Conservation (phyloP, 2,329 filamentous ascomycete genomes). For the Beauveria rudraprayagi region DNA sequence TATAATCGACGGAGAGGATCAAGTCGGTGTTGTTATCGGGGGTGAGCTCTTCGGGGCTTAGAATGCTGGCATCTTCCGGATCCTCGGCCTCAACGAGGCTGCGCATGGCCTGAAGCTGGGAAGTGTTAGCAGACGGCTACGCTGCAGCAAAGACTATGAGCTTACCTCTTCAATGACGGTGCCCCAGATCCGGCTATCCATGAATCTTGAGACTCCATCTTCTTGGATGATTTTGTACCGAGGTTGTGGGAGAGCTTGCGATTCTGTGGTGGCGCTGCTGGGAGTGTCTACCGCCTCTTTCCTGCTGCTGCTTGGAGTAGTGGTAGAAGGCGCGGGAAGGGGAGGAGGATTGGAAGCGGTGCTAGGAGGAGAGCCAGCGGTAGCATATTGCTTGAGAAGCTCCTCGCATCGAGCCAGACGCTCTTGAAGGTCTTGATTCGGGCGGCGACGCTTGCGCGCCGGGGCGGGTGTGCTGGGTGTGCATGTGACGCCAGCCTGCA, state of each 20-base stretch:
- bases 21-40: constrained; percentile 47
- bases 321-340: constrained; percentile 9
- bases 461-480: constrained; percentile 53
- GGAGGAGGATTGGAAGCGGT: constrained; percentile 15
- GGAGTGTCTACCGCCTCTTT: constrained; percentile 13
- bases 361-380: constrained; percentile 25
- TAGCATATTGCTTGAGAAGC: constrained; percentile 49
- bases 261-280: constrained; percentile 14
- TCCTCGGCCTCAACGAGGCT: constrained; percentile 46
- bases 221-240: constrained; percentile 47
- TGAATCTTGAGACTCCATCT: constrained; percentile 47
- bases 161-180: constrained; percentile 48
- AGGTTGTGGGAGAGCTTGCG: constrained; percentile 33
- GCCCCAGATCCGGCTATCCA: constrained; percentile 48
- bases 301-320: not conserved
- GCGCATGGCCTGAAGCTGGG: constrained; percentile 49
- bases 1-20: constrained; percentile 35
- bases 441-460: constrained; percentile 49
- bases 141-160: not conserved
- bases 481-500: constrained; percentile 50
- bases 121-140: constrained; percentile 13
- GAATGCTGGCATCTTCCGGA: constrained; percentile 38
- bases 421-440: constrained; percentile 55
- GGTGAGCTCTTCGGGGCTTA: constrained; percentile 40
- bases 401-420: constrained; percentile 51